phyloP scores from a whole-genome alignment of 345 rosid species.

The Moricandia moricandioides region DNA sequence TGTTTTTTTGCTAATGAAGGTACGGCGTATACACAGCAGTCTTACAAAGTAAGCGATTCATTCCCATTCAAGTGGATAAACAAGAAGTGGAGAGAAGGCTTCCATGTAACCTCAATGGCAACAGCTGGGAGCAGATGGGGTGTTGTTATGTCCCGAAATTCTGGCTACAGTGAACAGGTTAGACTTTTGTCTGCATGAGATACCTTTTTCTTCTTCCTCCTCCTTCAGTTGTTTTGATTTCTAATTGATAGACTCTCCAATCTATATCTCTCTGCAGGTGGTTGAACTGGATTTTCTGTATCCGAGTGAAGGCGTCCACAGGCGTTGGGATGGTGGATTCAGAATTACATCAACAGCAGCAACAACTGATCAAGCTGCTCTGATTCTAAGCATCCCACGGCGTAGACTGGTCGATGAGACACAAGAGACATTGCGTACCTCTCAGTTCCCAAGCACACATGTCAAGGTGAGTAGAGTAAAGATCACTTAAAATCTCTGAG shows the following conservation, averaged over 20 bases:
- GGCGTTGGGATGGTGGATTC: constrained; percentile 90
- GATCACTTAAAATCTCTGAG: neutral
- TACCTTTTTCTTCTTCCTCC: neutral
- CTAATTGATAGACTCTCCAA: neutral
- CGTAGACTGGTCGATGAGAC: constrained; percentile 86
- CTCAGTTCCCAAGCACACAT: constrained; percentile 92
- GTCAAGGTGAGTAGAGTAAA: constrained; percentile 65
- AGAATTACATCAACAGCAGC: constrained; percentile 95
- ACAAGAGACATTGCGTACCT: constrained; percentile 91
- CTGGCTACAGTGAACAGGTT: constrained; percentile 94
- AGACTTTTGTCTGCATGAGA: constrained; percentile 8
- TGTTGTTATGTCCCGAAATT: constrained; percentile 97
- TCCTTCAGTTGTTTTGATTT: neutral
- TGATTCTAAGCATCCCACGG: constrained; percentile 80
- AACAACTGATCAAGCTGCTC: constrained; percentile 88
- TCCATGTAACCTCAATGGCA: constrained; percentile 94
- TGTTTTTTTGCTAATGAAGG: constrained; percentile 45
- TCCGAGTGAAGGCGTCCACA: constrained; percentile 98
- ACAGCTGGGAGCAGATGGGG: constrained; percentile 98
- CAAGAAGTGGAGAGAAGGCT: constrained; percentile 99
- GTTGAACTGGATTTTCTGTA: constrained; percentile 98
- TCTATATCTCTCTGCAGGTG: constrained; percentile 48
- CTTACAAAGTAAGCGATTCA: constrained; percentile 92
- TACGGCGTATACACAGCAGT: constrained; percentile 85
- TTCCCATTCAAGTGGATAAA: constrained; percentile 98